Conservation (phyloP, 1,284 basidiomycete genomes). For the Hortiboletus rubellus region DNA sequence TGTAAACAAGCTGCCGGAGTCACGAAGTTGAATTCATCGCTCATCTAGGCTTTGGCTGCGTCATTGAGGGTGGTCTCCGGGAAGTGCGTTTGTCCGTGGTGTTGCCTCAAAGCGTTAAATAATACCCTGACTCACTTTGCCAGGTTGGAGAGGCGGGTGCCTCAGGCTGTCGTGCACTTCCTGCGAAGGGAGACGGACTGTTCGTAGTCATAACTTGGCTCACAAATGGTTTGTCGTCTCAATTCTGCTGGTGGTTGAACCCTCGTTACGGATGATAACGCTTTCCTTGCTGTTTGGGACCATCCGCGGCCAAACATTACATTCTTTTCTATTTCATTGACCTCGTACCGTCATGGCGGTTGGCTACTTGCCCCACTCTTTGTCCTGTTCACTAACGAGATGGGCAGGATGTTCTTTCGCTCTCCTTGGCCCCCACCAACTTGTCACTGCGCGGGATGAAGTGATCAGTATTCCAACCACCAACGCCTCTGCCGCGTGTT, state of each 20-base stretch:
- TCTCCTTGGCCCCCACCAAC: conserved; percentile 1
- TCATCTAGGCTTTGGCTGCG: not conserved
- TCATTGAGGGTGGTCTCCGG: not conserved
- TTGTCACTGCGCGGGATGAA: not conserved
- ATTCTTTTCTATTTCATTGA: not conserved
- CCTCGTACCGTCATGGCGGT: not conserved
- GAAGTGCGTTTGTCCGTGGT: not conserved
- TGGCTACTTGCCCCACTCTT: not conserved
- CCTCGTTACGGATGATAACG: not conserved
- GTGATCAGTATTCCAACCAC: not conserved
- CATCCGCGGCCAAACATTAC: not conserved
- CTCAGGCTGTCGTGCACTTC: not conserved
- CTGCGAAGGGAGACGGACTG: not conserved
- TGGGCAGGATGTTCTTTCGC: not conserved
- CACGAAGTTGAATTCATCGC: not conserved
- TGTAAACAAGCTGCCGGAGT: not conserved
- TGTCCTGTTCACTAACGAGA: not conserved
- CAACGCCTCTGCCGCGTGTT: not conserved
- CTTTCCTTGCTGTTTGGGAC: not conserved
- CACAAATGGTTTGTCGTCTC: not conserved
- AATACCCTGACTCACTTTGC: not conserved
- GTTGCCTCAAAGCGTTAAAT: not conserved
- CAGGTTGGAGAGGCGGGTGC: not conserved
- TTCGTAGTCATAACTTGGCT: not conserved
- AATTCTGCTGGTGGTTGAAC: not conserved